A percentile compares a stretch with the other conserved stretches of the same genome.
phyloP scores from a whole-genome alignment of 805 yeast species.

The Kodamaea sagamina region DNA sequence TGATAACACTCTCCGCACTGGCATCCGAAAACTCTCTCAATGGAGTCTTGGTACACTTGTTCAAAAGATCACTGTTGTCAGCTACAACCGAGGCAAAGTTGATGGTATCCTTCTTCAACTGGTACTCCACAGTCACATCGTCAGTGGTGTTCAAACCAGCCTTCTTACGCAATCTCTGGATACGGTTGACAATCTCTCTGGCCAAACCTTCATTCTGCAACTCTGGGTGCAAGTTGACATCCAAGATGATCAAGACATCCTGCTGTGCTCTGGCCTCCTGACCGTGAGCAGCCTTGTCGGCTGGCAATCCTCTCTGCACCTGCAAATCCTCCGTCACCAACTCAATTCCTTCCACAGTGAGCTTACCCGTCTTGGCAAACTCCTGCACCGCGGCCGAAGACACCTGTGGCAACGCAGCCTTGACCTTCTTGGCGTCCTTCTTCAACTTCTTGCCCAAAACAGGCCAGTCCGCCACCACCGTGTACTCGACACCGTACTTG shows the following conservation, averaged over 20 bases:
- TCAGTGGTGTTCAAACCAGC: constrained; percentile 93
- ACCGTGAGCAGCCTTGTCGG: constrained; percentile 60
- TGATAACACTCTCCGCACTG: constrained; percentile 43
- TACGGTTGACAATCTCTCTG: constrained; percentile 94
- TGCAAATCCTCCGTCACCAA: constrained; percentile 85
- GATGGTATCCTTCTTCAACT: constrained; percentile 64
- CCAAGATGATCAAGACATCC: constrained; percentile 87
- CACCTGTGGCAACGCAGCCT: constrained; percentile 84
- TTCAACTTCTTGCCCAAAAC: constrained; percentile 95
- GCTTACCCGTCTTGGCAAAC: constrained; percentile 69
- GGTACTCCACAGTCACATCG: constrained; percentile 85
- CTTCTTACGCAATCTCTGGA: constrained; percentile 96
- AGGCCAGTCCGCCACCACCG: constrained; percentile 98
- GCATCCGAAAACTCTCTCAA: constrained; percentile 50
- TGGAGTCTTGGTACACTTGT: constrained; percentile 75
- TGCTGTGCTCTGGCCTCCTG: constrained; percentile 85
- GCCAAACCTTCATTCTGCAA: constrained; percentile 92
- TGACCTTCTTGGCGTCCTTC: constrained; percentile 90
- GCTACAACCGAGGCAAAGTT: constrained; percentile 61
- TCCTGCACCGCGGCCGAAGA: constrained; percentile 80
- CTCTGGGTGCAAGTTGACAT: constrained; percentile 83
- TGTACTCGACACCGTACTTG: constrained; percentile 87
- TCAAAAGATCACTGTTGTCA: constrained; percentile 65
- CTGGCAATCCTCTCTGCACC: constrained; percentile 87
- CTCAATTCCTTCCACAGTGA: constrained; percentile 86